Conservation (phyloP, 345 rosid species). For the Syzygium oleosum region DNA sequence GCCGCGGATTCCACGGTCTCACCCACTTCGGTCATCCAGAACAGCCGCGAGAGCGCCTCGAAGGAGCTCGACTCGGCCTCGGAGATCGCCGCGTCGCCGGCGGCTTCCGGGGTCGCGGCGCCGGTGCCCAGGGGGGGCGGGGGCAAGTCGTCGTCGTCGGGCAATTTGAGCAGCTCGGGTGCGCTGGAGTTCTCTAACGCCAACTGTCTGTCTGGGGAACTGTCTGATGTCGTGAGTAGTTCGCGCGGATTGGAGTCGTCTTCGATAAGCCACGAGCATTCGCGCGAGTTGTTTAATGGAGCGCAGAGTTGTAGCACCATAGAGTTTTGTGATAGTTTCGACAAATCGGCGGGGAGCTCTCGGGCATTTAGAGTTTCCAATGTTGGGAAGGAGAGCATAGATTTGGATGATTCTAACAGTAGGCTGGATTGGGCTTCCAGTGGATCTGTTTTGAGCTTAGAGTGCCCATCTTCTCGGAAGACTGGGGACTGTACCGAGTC, state of each 20-base stretch:
- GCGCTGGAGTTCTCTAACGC: slow-evolving; percentile 29
- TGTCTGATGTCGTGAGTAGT: slow-evolving; percentile 19
- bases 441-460: slow-evolving; percentile 75
- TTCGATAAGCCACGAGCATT: slow-evolving; percentile 26
- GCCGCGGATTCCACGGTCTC: slow-evolving; percentile 52
- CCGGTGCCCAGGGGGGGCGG: slow-evolving; percentile 25
- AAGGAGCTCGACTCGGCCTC: slow-evolving; percentile 12
- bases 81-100: slow-evolving; percentile 23
- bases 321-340: slow-evolving; percentile 56
- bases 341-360: slow-evolving; percentile 47
- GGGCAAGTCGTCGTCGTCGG: slow-evolving; percentile 46
- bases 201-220: slow-evolving; percentile 41
- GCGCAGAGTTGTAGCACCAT: slow-evolving; percentile 23
- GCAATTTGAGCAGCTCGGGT: slow-evolving; percentile 56
- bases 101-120: slow-evolving; percentile 17
- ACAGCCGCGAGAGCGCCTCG: not conserved
- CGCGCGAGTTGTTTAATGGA: slow-evolving; percentile 17
- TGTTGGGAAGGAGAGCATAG: slow-evolving; percentile 28
- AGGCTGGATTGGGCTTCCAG: slow-evolving; percentile 68
- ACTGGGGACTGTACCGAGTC: slow-evolving; percentile 48
- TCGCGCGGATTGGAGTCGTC: slow-evolving; percentile 21
- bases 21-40: slow-evolving; percentile 49
- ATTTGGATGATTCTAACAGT: slow-evolving; percentile 36
- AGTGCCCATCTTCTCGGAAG: slow-evolving; percentile 76
- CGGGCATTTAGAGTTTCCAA: slow-evolving; percentile 31